These are phyloP conservation scores for Trichoderma cornu-damae DNA, from an alignment of 2,329 filamentous ascomycete species.

Conservation along the genomic window DNA sequence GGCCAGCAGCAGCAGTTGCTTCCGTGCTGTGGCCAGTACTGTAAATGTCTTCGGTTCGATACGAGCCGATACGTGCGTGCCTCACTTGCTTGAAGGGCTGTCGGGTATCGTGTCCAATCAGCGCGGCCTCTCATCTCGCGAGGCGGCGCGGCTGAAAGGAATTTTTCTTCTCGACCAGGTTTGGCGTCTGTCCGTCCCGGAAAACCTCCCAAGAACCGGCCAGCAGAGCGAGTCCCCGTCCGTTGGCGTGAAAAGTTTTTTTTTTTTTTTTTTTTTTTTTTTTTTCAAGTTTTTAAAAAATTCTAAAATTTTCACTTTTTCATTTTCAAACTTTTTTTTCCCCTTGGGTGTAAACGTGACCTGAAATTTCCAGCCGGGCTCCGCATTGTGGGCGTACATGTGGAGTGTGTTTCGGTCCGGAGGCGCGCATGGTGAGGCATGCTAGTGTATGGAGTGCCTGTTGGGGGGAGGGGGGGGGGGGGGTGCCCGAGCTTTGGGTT, in stretches of 20 bases:
- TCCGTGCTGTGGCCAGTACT: background rate
- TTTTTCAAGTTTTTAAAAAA: too few relatives aligned
- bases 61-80: background rate
- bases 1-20: background rate
- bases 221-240: background rate
- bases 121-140: background rate
- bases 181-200: constrained; percentile 1
- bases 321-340: too few relatives aligned
- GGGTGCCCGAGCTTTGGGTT: constrained; percentile 15
- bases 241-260: background rate
- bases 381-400: constrained; percentile 10
- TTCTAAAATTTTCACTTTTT: too few relatives aligned
- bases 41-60: background rate
- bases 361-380: constrained; percentile 13
- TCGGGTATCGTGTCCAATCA: background rate
- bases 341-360: background rate
- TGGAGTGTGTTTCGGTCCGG: constrained; percentile 17
- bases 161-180: background rate
- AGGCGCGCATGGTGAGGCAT: constrained; percentile 17
- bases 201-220: constrained; percentile 2
- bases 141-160: constrained; percentile 14
- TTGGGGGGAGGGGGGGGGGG: too few relatives aligned
- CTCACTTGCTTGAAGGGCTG: background rate
- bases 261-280: background rate
- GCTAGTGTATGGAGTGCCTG: constrained; percentile 8